Evolutionary conservation across 2,329 filamentous ascomycete genomes (phyloP).

Genomic region (Teratosphaeriaceae sp.): DNA sequence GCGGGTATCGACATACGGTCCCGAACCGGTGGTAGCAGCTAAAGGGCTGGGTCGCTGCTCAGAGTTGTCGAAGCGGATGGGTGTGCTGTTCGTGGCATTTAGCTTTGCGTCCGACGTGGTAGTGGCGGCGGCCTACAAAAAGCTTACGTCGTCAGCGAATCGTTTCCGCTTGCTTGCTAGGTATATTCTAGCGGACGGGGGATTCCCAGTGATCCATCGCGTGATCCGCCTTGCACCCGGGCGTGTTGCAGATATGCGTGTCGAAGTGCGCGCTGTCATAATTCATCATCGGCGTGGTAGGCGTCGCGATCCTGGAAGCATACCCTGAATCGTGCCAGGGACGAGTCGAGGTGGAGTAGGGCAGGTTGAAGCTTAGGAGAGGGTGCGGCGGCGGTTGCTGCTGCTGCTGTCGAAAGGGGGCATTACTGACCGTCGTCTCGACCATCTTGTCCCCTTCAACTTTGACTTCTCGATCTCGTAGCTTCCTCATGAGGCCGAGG

Average conservation of each 20-base stretch:
- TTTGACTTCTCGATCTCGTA: slow-evolving; percentile 64
- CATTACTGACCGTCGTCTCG: slow-evolving; percentile 37
- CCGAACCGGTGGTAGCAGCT: slow-evolving; percentile 6
- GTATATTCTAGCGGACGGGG: slow-evolving; percentile 17
- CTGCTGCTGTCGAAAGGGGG: too few relatives aligned
- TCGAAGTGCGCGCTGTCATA: slow-evolving; percentile 12
- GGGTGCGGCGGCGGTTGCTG: too few relatives aligned
- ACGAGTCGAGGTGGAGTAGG: slow-evolving; percentile 8
- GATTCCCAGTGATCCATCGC: slow-evolving; percentile 30
- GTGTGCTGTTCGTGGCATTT: slow-evolving; percentile 13
- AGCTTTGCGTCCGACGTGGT: slow-evolving; percentile 19
- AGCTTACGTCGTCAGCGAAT: slow-evolving; percentile 24
- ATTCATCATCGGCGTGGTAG: slow-evolving; percentile 1
- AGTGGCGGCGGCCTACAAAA: slow-evolving; percentile 18
- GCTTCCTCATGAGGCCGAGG: slow-evolving; percentile 66
- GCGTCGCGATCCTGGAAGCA: slow-evolving; percentile 14
- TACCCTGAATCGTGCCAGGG: slow-evolving; percentile 14
- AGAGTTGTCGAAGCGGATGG: slow-evolving; percentile 18
- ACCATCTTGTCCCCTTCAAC: slow-evolving; percentile 66
- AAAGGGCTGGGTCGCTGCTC: slow-evolving; percentile 19
- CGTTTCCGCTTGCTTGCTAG: neutral
- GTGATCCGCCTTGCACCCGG: slow-evolving; percentile 18
- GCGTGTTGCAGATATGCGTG: slow-evolving; percentile 9
- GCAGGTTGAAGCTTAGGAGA: slow-evolving; percentile 12
- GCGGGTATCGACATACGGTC: slow-evolving; percentile 16